These are phyloP conservation scores for Penicillium sp. DNA, from an alignment of 2,329 filamentous ascomycete genomes.

Conservation along the genomic window DNA sequence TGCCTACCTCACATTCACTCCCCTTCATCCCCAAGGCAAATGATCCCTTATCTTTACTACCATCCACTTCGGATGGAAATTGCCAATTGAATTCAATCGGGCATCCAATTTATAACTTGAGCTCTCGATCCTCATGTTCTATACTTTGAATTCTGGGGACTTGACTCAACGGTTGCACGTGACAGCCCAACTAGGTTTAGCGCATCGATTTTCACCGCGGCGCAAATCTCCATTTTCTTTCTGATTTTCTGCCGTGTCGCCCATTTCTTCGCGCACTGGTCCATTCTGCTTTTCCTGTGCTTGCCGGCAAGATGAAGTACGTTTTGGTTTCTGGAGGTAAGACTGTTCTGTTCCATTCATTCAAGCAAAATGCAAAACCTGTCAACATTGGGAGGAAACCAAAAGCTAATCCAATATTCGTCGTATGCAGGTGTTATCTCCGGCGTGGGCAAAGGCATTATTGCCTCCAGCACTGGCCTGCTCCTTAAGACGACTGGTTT, in stretches of 20 bases:
- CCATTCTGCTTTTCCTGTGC: background rate
- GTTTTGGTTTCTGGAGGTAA: slow-evolving; percentile 77
- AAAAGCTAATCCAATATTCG: slow-evolving; percentile 1
- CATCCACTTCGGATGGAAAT: background rate
- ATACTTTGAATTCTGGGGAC: background rate
- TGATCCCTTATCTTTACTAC: background rate
- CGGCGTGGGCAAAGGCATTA: slow-evolving; percentile 63
- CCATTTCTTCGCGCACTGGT: background rate
- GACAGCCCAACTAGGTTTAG: background rate
- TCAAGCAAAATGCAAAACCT: background rate
- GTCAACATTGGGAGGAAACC: background rate
- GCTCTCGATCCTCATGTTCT: background rate
- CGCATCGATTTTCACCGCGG: background rate
- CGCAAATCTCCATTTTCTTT: slow-evolving; percentile 4
- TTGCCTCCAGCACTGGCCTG: slow-evolving; percentile 51
- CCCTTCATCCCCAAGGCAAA: background rate
- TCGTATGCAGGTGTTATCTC: slow-evolving; percentile 45
- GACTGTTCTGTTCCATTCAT: slow-evolving; percentile 21
- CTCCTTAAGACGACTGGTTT: slow-evolving; percentile 32
- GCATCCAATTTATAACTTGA: background rate
- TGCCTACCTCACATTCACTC: background rate
- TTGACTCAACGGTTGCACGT: background rate
- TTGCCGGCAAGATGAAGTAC: slow-evolving; percentile 68
- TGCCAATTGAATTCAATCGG: background rate
- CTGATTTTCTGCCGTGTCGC: slow-evolving; percentile 3